Evolutionary conservation across 306 rosid species (phyloP).

Genomic region (Malus orientalis): DNA sequence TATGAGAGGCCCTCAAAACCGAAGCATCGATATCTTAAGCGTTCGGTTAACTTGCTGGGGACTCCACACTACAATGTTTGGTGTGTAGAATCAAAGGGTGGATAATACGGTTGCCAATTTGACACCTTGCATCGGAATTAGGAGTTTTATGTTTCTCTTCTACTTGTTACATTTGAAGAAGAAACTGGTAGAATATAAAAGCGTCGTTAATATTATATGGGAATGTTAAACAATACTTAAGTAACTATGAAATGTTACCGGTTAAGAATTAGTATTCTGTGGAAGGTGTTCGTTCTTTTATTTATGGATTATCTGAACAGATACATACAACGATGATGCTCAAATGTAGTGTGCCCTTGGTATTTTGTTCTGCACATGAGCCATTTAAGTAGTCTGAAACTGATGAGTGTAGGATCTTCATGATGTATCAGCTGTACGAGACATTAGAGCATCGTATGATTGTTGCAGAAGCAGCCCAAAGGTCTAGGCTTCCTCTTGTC

Average conservation of each 20-base stretch:
- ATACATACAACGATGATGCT: not conserved
- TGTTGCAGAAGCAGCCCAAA: slow-evolving; percentile 86
- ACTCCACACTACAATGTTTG: not conserved
- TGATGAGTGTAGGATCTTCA: slow-evolving; percentile 2
- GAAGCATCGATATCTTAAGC: not conserved
- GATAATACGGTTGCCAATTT: too few relatives aligned
- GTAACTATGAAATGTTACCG: not conserved
- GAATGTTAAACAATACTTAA: not conserved
- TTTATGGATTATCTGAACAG: not conserved
- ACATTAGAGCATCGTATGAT: slow-evolving; percentile 82
- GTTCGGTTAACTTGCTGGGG: not conserved
- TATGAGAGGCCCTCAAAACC: not conserved
- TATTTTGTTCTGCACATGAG: not conserved
- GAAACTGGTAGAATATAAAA: not conserved
- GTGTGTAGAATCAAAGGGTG: not conserved
- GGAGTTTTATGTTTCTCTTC: not conserved
- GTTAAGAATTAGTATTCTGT: not conserved
- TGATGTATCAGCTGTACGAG: slow-evolving; percentile 59
- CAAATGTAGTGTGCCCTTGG: not conserved
- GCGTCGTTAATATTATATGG: not conserved
- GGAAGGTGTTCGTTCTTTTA: not conserved
- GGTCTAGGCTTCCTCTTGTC: slow-evolving; percentile 79
- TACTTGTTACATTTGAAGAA: not conserved
- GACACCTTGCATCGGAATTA: not conserved
- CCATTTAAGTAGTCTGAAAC: not conserved